Evolutionary conservation across 1,284 basidiomycete species (phyloP).

Genomic region (Leccinum fallax): DNA sequence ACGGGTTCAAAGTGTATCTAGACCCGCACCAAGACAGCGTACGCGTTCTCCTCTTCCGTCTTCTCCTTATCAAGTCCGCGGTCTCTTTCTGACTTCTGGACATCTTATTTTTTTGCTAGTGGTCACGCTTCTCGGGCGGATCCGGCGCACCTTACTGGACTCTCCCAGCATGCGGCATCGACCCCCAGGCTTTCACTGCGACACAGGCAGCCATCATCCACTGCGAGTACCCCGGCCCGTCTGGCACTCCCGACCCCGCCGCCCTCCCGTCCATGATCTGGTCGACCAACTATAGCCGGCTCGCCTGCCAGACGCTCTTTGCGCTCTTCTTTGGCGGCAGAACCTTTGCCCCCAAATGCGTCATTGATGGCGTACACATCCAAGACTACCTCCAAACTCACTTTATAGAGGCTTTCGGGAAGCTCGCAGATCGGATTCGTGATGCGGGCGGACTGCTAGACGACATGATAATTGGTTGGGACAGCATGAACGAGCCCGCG

Average conservation of each 20-base stretch:
- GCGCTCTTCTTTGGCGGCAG: conserved; percentile 94
- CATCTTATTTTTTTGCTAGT: conserved; percentile 50
- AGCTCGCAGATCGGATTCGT: conserved; percentile 74
- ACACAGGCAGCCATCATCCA: conserved; percentile 90
- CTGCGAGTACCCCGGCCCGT: conserved; percentile 77
- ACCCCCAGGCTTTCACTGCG: conserved; percentile 82
- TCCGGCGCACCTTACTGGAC: conserved; percentile 98
- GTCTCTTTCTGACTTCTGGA: not conserved
- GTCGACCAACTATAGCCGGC: conserved; percentile 93
- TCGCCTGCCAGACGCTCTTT: conserved; percentile 88
- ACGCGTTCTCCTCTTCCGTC: not conserved
- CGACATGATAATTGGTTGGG: conserved; percentile 93
- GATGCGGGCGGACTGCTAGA: conserved; percentile 77
- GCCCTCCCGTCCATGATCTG: conserved; percentile 92
- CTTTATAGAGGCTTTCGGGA: conserved; percentile 77
- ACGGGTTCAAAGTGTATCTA: conserved; percentile 94
- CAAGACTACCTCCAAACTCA: conserved; percentile 93
- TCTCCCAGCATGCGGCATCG: conserved; percentile 87
- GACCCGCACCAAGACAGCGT: conserved; percentile 98
- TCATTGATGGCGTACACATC: conserved; percentile 91
- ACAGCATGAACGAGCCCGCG: conserved; percentile 93
- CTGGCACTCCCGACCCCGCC: conserved; percentile 60
- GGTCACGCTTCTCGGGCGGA: conserved; percentile 96
- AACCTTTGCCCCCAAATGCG: conserved; percentile 87
- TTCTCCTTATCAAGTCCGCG: not conserved